phyloP scores from a whole-genome alignment of 169 alveolate species.

The Theileria orientalis region DNA sequence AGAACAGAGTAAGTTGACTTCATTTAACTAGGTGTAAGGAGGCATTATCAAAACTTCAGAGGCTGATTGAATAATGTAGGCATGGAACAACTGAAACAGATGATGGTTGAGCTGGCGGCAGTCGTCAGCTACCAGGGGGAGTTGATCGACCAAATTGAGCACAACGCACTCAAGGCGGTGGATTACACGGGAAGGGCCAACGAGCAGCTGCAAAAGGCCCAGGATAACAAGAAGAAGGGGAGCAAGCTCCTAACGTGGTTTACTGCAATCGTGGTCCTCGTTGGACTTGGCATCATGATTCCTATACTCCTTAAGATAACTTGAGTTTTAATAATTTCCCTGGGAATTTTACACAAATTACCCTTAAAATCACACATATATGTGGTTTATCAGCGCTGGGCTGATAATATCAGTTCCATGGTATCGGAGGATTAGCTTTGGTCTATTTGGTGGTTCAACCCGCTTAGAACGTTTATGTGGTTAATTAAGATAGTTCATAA shows the following conservation, averaged over 20 bases:
- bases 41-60: no score
- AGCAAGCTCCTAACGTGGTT: constrained; percentile 66
- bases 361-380: no score
- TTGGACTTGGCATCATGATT: constrained; percentile 29
- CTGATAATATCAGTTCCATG: no score
- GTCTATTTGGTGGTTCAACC: no score
- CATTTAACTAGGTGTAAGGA: no score
- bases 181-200: constrained; percentile 78
- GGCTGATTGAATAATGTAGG: constrained; percentile 8
- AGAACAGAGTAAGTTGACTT: constrained; percentile 63
- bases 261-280: constrained; percentile 48
- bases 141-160: constrained; percentile 79
- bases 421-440: no score
- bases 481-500: no score
- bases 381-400: no score
- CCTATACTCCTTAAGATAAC: constrained; percentile 50
- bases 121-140: constrained; percentile 83
- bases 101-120: constrained; percentile 83
- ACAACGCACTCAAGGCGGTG: constrained; percentile 71
- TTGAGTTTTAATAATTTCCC: neutral
- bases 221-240: constrained; percentile 45
- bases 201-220: constrained; percentile 66
- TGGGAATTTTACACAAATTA: no score
- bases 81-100: constrained; percentile 81
- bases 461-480: no score